These are phyloP conservation scores for Fusarium sp. DNA, from an alignment of 2,329 filamentous ascomycete genomes.

Conservation along the genomic window DNA sequence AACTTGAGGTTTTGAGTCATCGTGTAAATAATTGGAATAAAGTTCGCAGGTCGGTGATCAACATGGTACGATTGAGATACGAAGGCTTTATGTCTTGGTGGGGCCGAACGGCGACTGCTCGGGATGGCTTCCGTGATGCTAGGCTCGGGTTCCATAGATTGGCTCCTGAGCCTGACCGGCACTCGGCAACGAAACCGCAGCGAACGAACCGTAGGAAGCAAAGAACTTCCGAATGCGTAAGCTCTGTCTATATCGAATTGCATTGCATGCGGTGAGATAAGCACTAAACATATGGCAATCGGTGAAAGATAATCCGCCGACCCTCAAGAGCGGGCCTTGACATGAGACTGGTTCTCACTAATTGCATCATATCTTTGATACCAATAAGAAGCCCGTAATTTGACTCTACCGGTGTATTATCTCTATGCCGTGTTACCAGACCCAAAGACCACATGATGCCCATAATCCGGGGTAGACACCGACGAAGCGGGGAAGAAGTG, in stretches of 20 bases:
- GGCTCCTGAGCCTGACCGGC: background rate
- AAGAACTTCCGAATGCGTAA: background rate
- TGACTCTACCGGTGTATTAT: background rate
- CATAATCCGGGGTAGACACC: constrained; percentile 14
- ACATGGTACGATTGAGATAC: background rate
- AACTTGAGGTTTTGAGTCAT: background rate
- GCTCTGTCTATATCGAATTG: rapidly evolving
- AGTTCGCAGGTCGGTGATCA: background rate
- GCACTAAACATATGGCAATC: background rate
- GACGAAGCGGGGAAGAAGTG: constrained; percentile 14
- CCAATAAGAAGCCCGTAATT: too few species aligned
- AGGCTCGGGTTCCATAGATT: rapidly evolving
- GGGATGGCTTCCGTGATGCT: constrained; percentile 8
- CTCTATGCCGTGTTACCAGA: background rate
- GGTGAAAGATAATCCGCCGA: background rate
- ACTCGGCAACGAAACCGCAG: background rate
- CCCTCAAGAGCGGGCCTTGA: too few species aligned
- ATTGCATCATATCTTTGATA: too few species aligned
- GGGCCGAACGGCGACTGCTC: background rate
- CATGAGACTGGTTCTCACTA: too few species aligned
- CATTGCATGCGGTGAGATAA: background rate
- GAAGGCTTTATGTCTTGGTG: background rate
- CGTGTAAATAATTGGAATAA: rapidly evolving
- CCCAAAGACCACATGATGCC: background rate
- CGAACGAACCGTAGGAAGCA: rapidly evolving